Evolutionary conservation across 2,329 filamentous ascomycete genomes (phyloP).

Genomic region (Exophiala mesophila): DNA sequence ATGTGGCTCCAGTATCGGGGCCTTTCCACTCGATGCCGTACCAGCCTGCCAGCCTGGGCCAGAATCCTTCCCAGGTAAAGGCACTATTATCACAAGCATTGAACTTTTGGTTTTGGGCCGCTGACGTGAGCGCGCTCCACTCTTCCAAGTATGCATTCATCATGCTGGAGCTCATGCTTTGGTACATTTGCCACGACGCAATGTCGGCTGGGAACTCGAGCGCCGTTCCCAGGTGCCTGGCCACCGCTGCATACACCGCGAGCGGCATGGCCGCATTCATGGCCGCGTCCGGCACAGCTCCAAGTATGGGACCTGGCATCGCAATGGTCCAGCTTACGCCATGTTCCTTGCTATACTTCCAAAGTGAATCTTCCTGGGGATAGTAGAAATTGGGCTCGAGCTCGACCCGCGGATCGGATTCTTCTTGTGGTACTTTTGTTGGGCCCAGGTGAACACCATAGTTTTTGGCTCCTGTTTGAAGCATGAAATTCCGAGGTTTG

Average conservation of each 20-base stretch:
- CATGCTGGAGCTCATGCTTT: slow-evolving; percentile 40
- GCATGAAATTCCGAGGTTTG: slow-evolving; percentile 43
- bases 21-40: slow-evolving; percentile 37
- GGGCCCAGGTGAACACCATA: slow-evolving; percentile 49
- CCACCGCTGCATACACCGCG: slow-evolving; percentile 47
- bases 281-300: slow-evolving; percentile 46
- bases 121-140: slow-evolving; percentile 43
- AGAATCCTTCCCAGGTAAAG: slow-evolving; percentile 46
- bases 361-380: slow-evolving; percentile 48
- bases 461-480: slow-evolving; percentile 51
- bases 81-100: slow-evolving; percentile 44
- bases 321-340: slow-evolving; percentile 41
- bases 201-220: slow-evolving; percentile 44
- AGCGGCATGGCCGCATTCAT: slow-evolving; percentile 48
- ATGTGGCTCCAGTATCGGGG: slow-evolving; percentile 26
- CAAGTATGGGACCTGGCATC: slow-evolving; percentile 44
- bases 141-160: slow-evolving; percentile 48
- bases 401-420: slow-evolving; percentile 41
- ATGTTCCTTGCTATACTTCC: slow-evolving; percentile 37
- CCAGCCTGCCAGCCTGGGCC: slow-evolving; percentile 43
- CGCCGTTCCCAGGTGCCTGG: slow-evolving; percentile 36
- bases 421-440: slow-evolving; percentile 39
- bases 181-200: slow-evolving; percentile 39
- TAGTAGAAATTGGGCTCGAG: slow-evolving; percentile 53
- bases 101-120: slow-evolving; percentile 43